A percentile compares a stretch with the other conserved stretches of the same genome.
phyloP scores from a whole-genome alignment of 108 stramenopile species.

The Bacterosira constricta region DNA sequence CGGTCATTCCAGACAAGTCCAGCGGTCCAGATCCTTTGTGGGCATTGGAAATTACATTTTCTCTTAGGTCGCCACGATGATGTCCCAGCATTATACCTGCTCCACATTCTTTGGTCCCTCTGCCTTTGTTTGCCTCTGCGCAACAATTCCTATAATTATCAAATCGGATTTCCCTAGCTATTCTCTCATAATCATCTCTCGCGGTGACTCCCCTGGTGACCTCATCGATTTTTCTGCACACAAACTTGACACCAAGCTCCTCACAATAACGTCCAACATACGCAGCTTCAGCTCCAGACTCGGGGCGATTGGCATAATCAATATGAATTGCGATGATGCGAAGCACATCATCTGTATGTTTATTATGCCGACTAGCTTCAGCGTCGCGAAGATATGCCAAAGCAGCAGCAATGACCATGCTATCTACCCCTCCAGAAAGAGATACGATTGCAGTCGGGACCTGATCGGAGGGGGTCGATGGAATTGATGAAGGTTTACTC shows the following conservation, averaged over 20 bases:
- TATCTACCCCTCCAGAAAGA: constrained; percentile 97
- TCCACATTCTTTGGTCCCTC: constrained; percentile 10
- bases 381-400: constrained; percentile 64
- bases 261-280: constrained; percentile 84
- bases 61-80: constrained; percentile 96
- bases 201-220: constrained; percentile 93
- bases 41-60: constrained; percentile 96
- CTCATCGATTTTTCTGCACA: constrained; percentile 79
- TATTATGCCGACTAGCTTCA: constrained; percentile 26
- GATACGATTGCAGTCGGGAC: constrained; percentile 73
- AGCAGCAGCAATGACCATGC: constrained; percentile 94
- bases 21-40: constrained; percentile 91
- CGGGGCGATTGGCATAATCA: constrained; percentile 97
- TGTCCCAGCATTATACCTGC: constrained; percentile 95
- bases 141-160: constrained; percentile 74
- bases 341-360: constrained; percentile 49
- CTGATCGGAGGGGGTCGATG: neutral
- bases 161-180: constrained; percentile 87
- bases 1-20: constrained; percentile 89
- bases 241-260: constrained; percentile 56
- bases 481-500: neutral
- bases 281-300: constrained; percentile 87
- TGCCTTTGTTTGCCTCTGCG: constrained; percentile 10
- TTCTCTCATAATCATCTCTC: constrained; percentile 93
- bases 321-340: constrained; percentile 83